A percentile compares a stretch with the other conserved stretches of the same genome.
Evolutionary conservation across 257 asterid species (phyloP).

Genomic region (Lithospermum erythrorhizon): DNA sequence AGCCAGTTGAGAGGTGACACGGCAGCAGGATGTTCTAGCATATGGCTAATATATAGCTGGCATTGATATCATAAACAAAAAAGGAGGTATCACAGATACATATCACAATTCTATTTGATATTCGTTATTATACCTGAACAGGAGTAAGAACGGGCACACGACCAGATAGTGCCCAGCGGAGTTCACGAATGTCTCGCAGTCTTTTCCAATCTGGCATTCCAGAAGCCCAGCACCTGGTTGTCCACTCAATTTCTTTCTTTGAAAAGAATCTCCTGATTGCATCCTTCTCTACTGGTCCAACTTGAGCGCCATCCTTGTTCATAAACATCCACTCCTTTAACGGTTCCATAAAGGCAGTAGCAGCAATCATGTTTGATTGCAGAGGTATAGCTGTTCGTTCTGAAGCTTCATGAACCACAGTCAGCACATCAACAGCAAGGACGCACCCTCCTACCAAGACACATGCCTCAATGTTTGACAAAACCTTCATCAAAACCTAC

Average conservation of each 20-base stretch:
- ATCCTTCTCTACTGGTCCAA: constrained; percentile 97
- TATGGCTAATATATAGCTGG: not conserved
- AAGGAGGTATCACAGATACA: not conserved
- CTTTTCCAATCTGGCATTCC: constrained; percentile 99
- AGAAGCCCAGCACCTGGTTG: constrained; percentile 89
- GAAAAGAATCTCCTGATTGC: constrained; percentile 94
- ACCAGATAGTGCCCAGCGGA: constrained; percentile 87
- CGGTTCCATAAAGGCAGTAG: constrained; percentile 97
- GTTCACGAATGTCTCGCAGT: constrained; percentile 92
- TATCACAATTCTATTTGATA: not conserved
- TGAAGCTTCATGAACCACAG: constrained; percentile 90
- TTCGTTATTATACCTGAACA: constrained; percentile 46
- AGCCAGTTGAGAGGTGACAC: not conserved
- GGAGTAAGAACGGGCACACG: constrained; percentile 95
- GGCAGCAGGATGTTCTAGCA: not conserved
- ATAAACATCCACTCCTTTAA: constrained; percentile 86
- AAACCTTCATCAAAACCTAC: constrained; percentile 89
- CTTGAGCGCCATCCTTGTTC: constrained; percentile 59
- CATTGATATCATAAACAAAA: not conserved
- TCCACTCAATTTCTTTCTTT: constrained; percentile 86
- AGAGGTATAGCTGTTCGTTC: constrained; percentile 95
- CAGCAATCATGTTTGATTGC: constrained; percentile 95
- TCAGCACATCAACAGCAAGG: constrained; percentile 90
- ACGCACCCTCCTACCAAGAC: constrained; percentile 99
- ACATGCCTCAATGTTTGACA: constrained; percentile 85